These are phyloP conservation scores for Cicer yamashitae DNA, from an alignment of 306 rosid genomes.

Conservation along the genomic window DNA sequence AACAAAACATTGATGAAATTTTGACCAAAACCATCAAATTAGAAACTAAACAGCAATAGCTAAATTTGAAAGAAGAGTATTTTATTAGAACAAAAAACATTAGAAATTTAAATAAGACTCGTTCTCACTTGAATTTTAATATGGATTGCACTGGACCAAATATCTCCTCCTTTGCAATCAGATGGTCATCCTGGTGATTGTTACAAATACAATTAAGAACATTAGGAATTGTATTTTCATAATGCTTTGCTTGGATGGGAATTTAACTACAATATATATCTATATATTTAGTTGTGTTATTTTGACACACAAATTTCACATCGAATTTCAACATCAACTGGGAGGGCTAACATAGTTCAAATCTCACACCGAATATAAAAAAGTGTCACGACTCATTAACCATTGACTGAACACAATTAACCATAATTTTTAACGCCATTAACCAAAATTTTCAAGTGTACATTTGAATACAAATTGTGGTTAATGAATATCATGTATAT, in stretches of 20 bases:
- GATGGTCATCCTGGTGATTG: slow-evolving; percentile 73
- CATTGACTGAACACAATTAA: too few relatives aligned
- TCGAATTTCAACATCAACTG: too few relatives aligned
- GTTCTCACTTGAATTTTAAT: slow-evolving; percentile 79
- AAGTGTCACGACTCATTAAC: too few relatives aligned
- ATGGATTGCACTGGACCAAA: slow-evolving; percentile 95
- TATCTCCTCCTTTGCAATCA: slow-evolving; percentile 85
- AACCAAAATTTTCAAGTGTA: too few relatives aligned
- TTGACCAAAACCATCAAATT: neutral
- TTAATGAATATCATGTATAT: too few relatives aligned
- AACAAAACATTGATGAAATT: neutral
- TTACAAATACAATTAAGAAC: slow-evolving; percentile 27
- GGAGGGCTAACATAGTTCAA: too few relatives aligned
- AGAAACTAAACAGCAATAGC: neutral
- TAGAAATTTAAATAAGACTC: neutral
- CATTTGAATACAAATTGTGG: too few relatives aligned
- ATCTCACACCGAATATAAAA: too few relatives aligned
- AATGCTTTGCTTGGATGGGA: slow-evolving; percentile 5
- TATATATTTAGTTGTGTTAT: too few relatives aligned
- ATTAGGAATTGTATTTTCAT: slow-evolving; percentile 6
- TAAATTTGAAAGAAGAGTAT: neutral
- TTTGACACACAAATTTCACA: too few relatives aligned
- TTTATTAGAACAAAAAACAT: neutral
- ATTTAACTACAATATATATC: slow-evolving; percentile 36
- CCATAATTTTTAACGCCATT: too few relatives aligned